Evolutionary conservation across 257 asterid species (phyloP).

Genomic region (Primulina huaijiensis): DNA sequence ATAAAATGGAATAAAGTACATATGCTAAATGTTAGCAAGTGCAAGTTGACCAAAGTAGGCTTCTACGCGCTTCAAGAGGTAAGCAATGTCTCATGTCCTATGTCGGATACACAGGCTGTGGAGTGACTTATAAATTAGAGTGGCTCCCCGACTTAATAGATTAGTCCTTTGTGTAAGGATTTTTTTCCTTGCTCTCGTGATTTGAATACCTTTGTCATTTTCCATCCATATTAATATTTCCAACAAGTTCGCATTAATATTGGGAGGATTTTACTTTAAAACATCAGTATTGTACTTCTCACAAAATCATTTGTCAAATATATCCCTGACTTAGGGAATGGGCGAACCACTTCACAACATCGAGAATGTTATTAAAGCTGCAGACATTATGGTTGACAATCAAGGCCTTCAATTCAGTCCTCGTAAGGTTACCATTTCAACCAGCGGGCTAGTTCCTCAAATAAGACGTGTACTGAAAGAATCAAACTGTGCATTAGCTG

Average conservation of each 20-base stretch:
- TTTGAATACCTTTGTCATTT: background rate
- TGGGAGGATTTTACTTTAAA: conserved; percentile 6
- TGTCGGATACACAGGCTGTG: background rate
- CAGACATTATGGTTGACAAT: conserved; percentile 85
- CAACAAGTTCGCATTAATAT: background rate
- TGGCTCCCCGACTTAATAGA: background rate
- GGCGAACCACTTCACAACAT: conserved; percentile 96
- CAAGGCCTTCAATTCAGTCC: conserved; percentile 98
- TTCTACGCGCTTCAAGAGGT: background rate
- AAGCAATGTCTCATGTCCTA: background rate
- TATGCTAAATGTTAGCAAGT: background rate
- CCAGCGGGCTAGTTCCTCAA: conserved; percentile 96
- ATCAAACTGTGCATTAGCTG: conserved; percentile 89
- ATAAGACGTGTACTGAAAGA: conserved; percentile 75
- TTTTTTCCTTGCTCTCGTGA: background rate
- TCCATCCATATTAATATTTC: background rate
- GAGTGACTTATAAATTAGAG: background rate
- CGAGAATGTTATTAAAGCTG: conserved; percentile 84
- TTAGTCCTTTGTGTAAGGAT: background rate
- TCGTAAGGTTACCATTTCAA: conserved; percentile 88
- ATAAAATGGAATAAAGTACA: background rate
- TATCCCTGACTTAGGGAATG: conserved; percentile 67
- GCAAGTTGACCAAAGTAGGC: background rate
- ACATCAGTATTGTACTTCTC: conserved; percentile 1
- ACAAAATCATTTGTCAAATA: conserved; percentile 4